Percentiles rank a stretch among this genome's conserved stretches.
Conservation (phyloP, 805 yeast species). For the Ascoidea rubescens region DNA sequence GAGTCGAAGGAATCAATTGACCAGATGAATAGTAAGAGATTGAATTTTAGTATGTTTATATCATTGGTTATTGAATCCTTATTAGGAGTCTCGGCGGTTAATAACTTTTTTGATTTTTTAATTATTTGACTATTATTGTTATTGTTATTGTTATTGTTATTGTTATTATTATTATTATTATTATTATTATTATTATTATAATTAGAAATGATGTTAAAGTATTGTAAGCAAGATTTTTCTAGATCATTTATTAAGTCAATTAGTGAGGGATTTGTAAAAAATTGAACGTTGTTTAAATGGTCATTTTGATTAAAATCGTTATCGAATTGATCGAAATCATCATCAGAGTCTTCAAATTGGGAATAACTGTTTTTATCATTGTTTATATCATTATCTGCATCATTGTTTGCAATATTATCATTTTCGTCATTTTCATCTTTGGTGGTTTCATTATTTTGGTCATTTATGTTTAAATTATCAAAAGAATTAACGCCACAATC, state of each 20-base stretch:
- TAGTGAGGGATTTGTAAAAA: slow-evolving; percentile 2
- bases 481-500: slow-evolving; percentile 18
- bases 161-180: too few species aligned
- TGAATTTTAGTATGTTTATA: neutral
- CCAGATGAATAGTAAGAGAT: slow-evolving; percentile 26
- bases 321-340: neutral
- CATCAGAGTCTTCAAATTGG: neutral
- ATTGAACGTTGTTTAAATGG: neutral
- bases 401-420: slow-evolving; percentile 17
- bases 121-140: too few species aligned
- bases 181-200: too few species aligned
- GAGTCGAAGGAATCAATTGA: slow-evolving; percentile 31
- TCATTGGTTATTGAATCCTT: neutral
- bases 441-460: slow-evolving; percentile 3
- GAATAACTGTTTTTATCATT: slow-evolving; percentile 9
- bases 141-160: too few species aligned
- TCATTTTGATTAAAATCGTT: too few species aligned
- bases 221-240: neutral
- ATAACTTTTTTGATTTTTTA: too few species aligned
- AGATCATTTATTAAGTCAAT: slow-evolving; percentile 2
- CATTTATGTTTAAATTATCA: slow-evolving; percentile 8
- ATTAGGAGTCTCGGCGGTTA: neutral
- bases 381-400: slow-evolving; percentile 11
- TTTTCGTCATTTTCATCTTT: slow-evolving; percentile 21
- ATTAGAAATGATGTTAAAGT: too few species aligned